phyloP scores from a whole-genome alignment of 495 filamentous ascomycete genomes.

The Clohesyomyces aquaticus region DNA sequence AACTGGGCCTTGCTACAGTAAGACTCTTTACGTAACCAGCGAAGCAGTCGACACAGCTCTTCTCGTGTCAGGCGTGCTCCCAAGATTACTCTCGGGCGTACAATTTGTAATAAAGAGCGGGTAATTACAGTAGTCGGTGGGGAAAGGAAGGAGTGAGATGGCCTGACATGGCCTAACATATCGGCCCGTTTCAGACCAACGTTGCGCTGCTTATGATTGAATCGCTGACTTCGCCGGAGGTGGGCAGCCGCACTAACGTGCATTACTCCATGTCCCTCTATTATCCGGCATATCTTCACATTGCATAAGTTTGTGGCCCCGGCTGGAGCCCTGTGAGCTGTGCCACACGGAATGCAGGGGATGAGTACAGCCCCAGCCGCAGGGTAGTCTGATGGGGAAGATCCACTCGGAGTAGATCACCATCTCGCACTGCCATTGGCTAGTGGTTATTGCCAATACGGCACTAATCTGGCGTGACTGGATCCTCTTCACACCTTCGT shows the following conservation, averaged over 20 bases:
- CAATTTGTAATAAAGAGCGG: neutral
- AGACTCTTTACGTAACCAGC: neutral
- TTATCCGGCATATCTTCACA: slow-evolving; percentile 1
- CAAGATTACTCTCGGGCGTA: neutral
- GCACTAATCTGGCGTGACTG: neutral
- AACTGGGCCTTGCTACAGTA: neutral
- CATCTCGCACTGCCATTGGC: neutral
- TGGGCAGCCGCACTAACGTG: neutral
- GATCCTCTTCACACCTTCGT: slow-evolving; percentile 1
- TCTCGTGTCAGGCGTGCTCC: neutral
- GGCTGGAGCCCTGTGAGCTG: neutral
- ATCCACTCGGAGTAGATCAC: neutral
- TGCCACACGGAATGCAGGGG: neutral
- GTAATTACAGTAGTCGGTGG: neutral
- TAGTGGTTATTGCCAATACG: neutral
- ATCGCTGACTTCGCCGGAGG: neutral
- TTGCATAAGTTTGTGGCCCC: neutral
- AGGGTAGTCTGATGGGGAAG: neutral
- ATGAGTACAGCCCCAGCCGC: neutral
- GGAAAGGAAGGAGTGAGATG: slow-evolving; percentile 1
- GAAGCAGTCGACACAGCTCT: neutral
- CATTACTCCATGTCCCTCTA: neutral
- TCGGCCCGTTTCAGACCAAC: neutral
- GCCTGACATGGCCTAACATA: neutral
- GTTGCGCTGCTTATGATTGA: slow-evolving; percentile 1